phyloP scores from a whole-genome alignment of 2,329 filamentous ascomycete species.

The Colletotrichum sp. region DNA sequence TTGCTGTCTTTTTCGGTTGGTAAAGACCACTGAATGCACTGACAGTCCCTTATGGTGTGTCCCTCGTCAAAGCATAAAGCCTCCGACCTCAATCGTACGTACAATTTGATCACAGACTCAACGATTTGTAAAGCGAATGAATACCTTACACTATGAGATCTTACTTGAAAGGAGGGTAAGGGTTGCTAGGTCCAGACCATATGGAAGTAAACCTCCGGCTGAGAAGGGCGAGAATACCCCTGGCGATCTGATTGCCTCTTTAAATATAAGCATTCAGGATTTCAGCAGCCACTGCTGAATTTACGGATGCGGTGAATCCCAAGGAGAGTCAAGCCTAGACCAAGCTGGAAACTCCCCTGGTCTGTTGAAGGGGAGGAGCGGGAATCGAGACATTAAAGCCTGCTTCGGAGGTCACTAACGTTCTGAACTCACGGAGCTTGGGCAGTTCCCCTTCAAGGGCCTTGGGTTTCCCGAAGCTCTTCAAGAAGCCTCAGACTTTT shows the following conservation, averaged over 20 bases:
- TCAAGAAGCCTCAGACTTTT: not conserved
- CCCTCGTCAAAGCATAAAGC: not conserved
- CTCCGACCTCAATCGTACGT: not conserved
- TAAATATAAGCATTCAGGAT: not conserved
- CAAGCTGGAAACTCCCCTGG: not conserved
- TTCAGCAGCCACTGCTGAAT: not conserved
- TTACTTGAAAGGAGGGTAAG: not conserved
- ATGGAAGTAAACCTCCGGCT: not conserved
- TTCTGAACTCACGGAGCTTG: not conserved
- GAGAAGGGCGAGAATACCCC: not conserved
- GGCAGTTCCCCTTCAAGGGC: too few species aligned
- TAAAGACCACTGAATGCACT: not conserved
- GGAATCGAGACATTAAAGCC: not conserved
- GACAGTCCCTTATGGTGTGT: not conserved
- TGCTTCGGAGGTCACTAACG: not conserved
- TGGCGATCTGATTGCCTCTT: not conserved
- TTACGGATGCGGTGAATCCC: not conserved
- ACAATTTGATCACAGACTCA: not conserved
- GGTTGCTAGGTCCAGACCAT: not conserved
- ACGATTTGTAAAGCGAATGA: not conserved
- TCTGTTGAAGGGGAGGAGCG: not conserved
- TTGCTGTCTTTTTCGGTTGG: not conserved
- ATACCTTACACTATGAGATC: not conserved
- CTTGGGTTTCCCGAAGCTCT: not conserved
- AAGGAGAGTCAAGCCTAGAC: not conserved